These are phyloP conservation scores for Bretziella fagacearum DNA, from an alignment of 2,329 filamentous ascomycete species.

Conservation along the genomic window DNA sequence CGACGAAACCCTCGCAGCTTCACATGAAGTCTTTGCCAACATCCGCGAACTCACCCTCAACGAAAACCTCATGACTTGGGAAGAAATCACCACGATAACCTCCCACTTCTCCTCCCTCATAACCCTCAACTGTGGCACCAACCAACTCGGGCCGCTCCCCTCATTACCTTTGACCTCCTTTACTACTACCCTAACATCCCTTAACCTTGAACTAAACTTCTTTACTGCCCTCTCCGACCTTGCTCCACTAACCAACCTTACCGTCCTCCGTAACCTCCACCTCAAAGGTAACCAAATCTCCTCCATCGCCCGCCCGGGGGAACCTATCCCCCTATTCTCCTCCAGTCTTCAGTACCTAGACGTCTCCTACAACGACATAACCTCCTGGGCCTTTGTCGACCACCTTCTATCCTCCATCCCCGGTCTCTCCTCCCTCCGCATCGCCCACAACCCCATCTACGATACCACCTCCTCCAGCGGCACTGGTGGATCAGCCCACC, in stretches of 20 bases:
- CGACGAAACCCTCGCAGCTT: constrained; percentile 20
- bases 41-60: constrained; percentile 48
- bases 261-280: constrained; percentile 40
- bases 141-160: constrained; percentile 39
- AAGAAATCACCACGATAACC: constrained; percentile 39
- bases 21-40: constrained; percentile 28
- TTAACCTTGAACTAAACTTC: constrained; percentile 58
- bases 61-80: constrained; percentile 49
- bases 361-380: constrained; percentile 53
- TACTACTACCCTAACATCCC: constrained; percentile 36
- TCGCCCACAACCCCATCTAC: constrained; percentile 77
- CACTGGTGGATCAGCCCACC: constrained; percentile 31
- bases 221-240: constrained; percentile 45
- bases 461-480: constrained; percentile 22
- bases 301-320: constrained; percentile 19
- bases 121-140: constrained; percentile 37
- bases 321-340: constrained; percentile 32
- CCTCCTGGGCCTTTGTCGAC: constrained; percentile 59
- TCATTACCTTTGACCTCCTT: constrained; percentile 24
- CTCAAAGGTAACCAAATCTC: constrained; percentile 64
- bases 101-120: constrained; percentile 36
- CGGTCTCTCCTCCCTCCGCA: constrained; percentile 53
- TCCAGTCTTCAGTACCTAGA: constrained; percentile 46
- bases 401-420: constrained; percentile 51
- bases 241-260: constrained; percentile 32